Percentiles rank a stretch among this genome's conserved stretches.
phyloP scores from a whole-genome alignment of 495 filamentous ascomycete genomes.

The Trichoderma parareesei region DNA sequence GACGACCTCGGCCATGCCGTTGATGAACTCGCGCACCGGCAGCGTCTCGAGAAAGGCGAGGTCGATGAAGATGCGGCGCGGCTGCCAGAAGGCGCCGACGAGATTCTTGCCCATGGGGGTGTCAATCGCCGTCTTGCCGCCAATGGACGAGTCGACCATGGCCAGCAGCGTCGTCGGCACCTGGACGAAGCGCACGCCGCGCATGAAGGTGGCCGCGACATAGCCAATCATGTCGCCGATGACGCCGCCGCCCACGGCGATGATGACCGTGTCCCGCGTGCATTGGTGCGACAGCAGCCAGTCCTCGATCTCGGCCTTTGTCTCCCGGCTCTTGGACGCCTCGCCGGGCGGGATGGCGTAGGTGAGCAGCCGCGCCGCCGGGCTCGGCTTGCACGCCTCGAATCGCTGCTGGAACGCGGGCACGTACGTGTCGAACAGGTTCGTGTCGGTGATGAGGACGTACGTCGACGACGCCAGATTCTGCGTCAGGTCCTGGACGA shows the following conservation, averaged over 20 bases:
- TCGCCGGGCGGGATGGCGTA: slow-evolving; percentile 88
- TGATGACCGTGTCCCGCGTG: slow-evolving; percentile 88
- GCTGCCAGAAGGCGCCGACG: slow-evolving; percentile 95
- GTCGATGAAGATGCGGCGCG: slow-evolving; percentile 87
- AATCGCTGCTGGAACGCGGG: slow-evolving; percentile 69
- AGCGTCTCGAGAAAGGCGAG: slow-evolving; percentile 86
- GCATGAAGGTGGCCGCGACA: slow-evolving; percentile 96
- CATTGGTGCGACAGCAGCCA: slow-evolving; percentile 92
- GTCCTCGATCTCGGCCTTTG: slow-evolving; percentile 92
- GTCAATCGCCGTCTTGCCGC: slow-evolving; percentile 97
- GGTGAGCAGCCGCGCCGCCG: slow-evolving; percentile 65
- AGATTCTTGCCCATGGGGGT: slow-evolving; percentile 96
- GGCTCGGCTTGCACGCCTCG: slow-evolving; percentile 40
- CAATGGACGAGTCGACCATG: slow-evolving; percentile 98
- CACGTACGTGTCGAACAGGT: slow-evolving; percentile 74
- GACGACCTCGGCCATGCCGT: slow-evolving; percentile 97
- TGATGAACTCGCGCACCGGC: slow-evolving; percentile 89
- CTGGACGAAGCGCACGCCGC: slow-evolving; percentile 91
- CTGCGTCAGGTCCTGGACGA: slow-evolving; percentile 72
- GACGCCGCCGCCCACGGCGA: slow-evolving; percentile 93
- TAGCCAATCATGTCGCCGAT: slow-evolving; percentile 98
- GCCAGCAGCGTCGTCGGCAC: slow-evolving; percentile 90
- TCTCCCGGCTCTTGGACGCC: slow-evolving; percentile 82
- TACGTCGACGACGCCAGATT: slow-evolving; percentile 81
- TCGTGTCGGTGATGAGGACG: slow-evolving; percentile 92